Evolutionary conservation across 2,329 filamentous ascomycete species (phyloP).

Genomic region (Epichloe hybrida): DNA sequence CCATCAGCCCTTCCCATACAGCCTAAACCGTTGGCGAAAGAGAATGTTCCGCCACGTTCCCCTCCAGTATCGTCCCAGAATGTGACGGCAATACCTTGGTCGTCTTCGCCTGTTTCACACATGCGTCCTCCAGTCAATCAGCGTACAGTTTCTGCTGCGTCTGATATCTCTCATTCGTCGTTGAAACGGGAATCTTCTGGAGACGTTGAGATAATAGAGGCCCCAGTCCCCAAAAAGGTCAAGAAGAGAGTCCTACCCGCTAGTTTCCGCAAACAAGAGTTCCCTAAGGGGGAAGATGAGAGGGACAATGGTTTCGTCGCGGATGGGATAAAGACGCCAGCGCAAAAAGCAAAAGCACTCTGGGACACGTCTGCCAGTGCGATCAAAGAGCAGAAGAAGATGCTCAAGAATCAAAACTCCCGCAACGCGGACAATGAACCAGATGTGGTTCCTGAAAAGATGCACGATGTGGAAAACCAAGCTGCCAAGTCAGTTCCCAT

Average conservation of each 20-base stretch:
- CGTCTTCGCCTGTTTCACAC: conserved; percentile 47
- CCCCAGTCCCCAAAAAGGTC: conserved; percentile 19
- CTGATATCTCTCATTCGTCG: conserved; percentile 12
- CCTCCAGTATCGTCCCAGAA: conserved; percentile 16
- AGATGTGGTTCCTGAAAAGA: conserved; percentile 23
- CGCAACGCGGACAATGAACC: conserved; percentile 25
- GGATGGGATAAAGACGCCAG: conserved; percentile 16
- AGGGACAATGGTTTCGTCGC: background rate
- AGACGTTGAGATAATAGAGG: conserved; percentile 14
- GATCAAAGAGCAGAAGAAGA: conserved; percentile 65
- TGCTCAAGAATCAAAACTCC: conserved; percentile 44
- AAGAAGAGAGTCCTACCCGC: conserved; percentile 54
- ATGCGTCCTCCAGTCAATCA: conserved; percentile 22
- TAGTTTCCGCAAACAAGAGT: conserved; percentile 23
- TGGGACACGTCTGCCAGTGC: conserved; percentile 68
- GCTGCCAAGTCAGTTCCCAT: conserved; percentile 37
- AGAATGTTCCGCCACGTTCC: conserved; percentile 15
- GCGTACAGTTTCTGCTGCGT: conserved; percentile 6
- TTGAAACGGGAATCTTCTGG: conserved; percentile 31
- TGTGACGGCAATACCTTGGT: conserved; percentile 49
- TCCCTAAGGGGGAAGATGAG: conserved; percentile 23
- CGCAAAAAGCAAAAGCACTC: conserved; percentile 23
- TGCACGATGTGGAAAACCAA: conserved; percentile 25
- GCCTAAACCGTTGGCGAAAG: conserved; percentile 13
- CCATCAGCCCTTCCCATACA: conserved; percentile 35